Evolutionary conservation across 225 moss, liverwort and hornwort species (phyloP).

Genomic region (Asterella californica): DNA sequence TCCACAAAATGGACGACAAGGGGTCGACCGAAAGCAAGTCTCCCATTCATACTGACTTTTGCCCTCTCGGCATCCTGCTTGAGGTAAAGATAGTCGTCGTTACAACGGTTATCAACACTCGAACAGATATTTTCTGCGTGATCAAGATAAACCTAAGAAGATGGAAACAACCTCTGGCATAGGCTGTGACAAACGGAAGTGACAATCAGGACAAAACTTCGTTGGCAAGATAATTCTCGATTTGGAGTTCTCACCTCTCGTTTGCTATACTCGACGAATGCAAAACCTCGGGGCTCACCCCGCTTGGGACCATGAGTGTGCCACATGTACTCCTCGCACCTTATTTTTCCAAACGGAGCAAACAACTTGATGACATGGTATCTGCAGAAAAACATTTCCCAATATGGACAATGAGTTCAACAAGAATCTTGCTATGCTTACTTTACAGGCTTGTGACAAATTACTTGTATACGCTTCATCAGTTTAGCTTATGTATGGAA

Average conservation of each 20-base stretch:
- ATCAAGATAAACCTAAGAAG: not conserved
- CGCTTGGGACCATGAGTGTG: conserved; percentile 45
- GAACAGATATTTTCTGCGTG: not conserved
- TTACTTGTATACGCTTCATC: not conserved
- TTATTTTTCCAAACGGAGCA: conserved; percentile 41
- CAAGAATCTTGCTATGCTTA: not conserved
- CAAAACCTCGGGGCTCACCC: conserved; percentile 45
- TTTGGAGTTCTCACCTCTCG: conserved; percentile 27
- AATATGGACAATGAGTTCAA: not conserved
- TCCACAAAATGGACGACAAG: conserved; percentile 43
- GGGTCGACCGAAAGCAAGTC: conserved; percentile 39
- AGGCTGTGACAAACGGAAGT: not conserved
- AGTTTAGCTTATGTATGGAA: too few species aligned
- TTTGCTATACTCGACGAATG: conserved; percentile 42
- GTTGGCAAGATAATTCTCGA: not conserved
- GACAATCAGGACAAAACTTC: not conserved
- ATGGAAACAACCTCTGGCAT: not conserved
- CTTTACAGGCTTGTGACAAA: not conserved
- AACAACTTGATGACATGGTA: conserved; percentile 46
- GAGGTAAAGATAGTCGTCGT: not conserved
- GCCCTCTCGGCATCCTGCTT: conserved; percentile 43
- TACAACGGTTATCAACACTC: not conserved
- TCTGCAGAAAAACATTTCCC: conserved; percentile 17
- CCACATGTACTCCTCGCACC: conserved; percentile 47
- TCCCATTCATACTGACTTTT: conserved; percentile 41